A percentile compares a stretch with the other conserved stretches of the same genome.
phyloP scores from a whole-genome alignment of 2,329 filamentous ascomycete genomes.

The Sclerotinia sclerotiorum region DNA sequence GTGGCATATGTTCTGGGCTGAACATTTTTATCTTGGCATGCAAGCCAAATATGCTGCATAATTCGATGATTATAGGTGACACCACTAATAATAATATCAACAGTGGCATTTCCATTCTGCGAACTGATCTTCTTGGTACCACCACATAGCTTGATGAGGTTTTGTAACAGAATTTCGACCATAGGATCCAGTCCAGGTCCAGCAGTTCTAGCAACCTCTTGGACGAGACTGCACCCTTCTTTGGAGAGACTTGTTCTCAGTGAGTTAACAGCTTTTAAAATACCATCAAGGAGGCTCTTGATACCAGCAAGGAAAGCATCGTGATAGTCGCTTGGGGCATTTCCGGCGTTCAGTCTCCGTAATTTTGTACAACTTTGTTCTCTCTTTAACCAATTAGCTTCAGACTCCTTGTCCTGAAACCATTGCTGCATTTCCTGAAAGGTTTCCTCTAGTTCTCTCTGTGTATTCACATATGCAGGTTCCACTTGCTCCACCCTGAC shows the following conservation, averaged over 20 bases:
- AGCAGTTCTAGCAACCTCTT: slow-evolving; percentile 76
- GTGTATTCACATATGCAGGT: slow-evolving; percentile 78
- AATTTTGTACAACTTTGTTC: slow-evolving; percentile 79
- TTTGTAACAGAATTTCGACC: slow-evolving; percentile 87
- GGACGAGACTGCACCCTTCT: slow-evolving; percentile 78
- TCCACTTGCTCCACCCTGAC: slow-evolving; percentile 69
- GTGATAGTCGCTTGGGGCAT: slow-evolving; percentile 74
- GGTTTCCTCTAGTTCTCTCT: slow-evolving; percentile 83
- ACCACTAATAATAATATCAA: slow-evolving; percentile 77
- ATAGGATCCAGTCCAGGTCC: slow-evolving; percentile 81
- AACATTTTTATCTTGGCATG: slow-evolving; percentile 90
- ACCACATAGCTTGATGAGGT: slow-evolving; percentile 83
- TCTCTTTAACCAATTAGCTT: slow-evolving; percentile 86
- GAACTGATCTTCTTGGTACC: slow-evolving; percentile 91
- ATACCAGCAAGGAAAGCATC: slow-evolving; percentile 69
- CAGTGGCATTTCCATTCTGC: slow-evolving; percentile 75
- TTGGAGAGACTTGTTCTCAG: slow-evolving; percentile 87
- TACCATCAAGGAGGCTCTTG: slow-evolving; percentile 77
- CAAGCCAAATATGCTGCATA: slow-evolving; percentile 80
- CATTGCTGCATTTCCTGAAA: slow-evolving; percentile 76
- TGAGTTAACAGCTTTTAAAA: slow-evolving; percentile 80
- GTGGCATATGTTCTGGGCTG: slow-evolving; percentile 77
- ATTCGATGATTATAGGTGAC: slow-evolving; percentile 78
- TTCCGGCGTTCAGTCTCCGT: slow-evolving; percentile 77
- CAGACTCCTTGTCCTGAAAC: slow-evolving; percentile 87